Evolutionary conservation across 306 rosid species (phyloP).

Genomic region (Crotalaria pallida): DNA sequence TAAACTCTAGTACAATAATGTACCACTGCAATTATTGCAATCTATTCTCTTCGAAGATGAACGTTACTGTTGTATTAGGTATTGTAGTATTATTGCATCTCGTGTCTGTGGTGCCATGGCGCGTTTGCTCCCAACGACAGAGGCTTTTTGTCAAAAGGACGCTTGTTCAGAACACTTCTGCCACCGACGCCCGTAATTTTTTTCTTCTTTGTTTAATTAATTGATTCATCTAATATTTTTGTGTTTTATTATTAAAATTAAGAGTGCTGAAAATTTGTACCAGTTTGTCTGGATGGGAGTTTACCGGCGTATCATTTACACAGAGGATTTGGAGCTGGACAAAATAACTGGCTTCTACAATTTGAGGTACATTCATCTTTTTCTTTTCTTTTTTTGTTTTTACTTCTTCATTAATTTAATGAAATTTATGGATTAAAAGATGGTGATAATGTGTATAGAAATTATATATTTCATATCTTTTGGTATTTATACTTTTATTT

Average conservation of each 20-base stretch:
- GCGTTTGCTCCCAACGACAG: conserved; percentile 18
- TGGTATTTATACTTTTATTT: no score
- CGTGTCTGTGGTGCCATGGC: conserved; percentile 27
- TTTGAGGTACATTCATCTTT: conserved; percentile 52
- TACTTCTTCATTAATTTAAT: no score
- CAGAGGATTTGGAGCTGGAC: conserved; percentile 79
- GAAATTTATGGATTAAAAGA: no score
- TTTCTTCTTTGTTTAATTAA: neutral
- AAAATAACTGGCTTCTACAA: conserved; percentile 80
- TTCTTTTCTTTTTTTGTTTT: no score
- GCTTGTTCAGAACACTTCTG: conserved; percentile 47
- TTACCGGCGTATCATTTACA: conserved; percentile 85
- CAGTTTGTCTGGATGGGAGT: conserved; percentile 96
- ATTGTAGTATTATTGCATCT: conserved; percentile 19
- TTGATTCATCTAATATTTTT: neutral
- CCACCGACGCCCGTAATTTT: conserved; percentile 65
- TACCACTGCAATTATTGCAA: no score
- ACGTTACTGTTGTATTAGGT: conserved; percentile 25
- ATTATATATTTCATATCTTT: no score
- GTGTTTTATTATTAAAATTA: neutral
- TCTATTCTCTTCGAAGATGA: neutral
- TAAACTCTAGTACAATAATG: no score
- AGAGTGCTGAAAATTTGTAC: neutral
- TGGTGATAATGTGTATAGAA: no score
- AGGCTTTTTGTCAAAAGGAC: conserved; percentile 69